A percentile compares a stretch with the other conserved stretches of the same genome.
Evolutionary conservation across 2,329 filamentous ascomycete species (phyloP).

Genomic region (Pseudocercospora fuligena): DNA sequence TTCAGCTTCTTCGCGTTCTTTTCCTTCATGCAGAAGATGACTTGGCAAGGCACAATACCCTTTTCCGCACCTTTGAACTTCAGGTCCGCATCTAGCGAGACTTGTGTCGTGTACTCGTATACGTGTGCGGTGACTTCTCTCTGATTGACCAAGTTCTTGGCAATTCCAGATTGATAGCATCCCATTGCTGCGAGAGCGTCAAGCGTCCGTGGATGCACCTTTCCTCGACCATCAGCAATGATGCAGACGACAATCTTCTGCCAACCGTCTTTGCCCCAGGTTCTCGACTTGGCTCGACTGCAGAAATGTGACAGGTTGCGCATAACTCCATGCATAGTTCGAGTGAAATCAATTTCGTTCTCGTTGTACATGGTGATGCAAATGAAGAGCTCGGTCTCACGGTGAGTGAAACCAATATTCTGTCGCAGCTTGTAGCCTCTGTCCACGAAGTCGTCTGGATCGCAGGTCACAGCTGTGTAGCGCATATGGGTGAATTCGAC

Average conservation of each 20-base stretch:
- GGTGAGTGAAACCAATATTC: slow-evolving; percentile 78
- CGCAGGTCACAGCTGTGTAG: slow-evolving; percentile 97
- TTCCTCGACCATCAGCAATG: slow-evolving; percentile 90
- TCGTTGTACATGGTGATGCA: slow-evolving; percentile 99
- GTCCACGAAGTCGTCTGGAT: slow-evolving; percentile 89
- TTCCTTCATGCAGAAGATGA: slow-evolving; percentile 98
- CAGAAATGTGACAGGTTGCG: slow-evolving; percentile 98
- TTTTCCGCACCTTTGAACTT: slow-evolving; percentile 99
- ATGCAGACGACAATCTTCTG: slow-evolving; percentile 99
- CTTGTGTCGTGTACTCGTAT: slow-evolving; percentile 98
- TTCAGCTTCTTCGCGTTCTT: slow-evolving; percentile 98
- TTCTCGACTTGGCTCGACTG: slow-evolving; percentile 85
- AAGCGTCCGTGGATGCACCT: slow-evolving; percentile 89
- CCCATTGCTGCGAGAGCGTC: slow-evolving; percentile 96
- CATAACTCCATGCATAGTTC: slow-evolving; percentile 99
- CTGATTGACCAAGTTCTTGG: slow-evolving; percentile 97
- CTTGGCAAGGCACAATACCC: slow-evolving; percentile 95
- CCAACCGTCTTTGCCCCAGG: slow-evolving; percentile 97
- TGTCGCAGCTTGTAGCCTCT: slow-evolving; percentile 92
- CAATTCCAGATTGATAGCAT: slow-evolving; percentile 97
- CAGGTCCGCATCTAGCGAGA: slow-evolving; percentile 90
- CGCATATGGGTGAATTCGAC: slow-evolving; percentile 98
- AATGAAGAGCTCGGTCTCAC: slow-evolving; percentile 95
- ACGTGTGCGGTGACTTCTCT: slow-evolving; percentile 95
- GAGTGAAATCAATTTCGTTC: slow-evolving; percentile 92